A percentile compares a stretch with the other conserved stretches of the same genome.
phyloP scores from a whole-genome alignment of 176 grass and related monocot genomes.

The Avena insularis region DNA sequence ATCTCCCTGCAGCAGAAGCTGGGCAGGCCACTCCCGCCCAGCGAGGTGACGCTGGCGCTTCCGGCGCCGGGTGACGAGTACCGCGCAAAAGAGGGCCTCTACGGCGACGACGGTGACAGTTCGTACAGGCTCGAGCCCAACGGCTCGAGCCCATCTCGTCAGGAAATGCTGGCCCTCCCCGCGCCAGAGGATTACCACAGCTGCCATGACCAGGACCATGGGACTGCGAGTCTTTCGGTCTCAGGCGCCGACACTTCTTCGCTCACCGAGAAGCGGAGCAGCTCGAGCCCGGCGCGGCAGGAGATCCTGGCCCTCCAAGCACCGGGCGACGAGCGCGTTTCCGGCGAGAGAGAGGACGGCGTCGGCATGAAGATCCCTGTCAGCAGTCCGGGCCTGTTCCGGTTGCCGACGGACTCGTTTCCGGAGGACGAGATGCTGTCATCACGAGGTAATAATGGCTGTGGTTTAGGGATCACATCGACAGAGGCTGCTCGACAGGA shows the following conservation, averaged over 20 bases:
- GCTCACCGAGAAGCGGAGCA: background rate
- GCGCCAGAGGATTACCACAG: conserved; percentile 29
- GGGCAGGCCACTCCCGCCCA: conserved; percentile 47
- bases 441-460: background rate
- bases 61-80: conserved; percentile 43
- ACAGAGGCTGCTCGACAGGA: background rate
- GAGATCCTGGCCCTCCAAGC: conserved; percentile 54
- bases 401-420: conserved; percentile 74
- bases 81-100: conserved; percentile 16
- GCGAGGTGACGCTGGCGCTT: conserved; percentile 56
- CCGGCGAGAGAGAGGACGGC: conserved; percentile 27
- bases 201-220: background rate
- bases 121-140: conserved; percentile 35
- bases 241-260: background rate
- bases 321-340: background rate
- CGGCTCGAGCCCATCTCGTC: conserved; percentile 33
- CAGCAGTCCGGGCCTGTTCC: conserved; percentile 62
- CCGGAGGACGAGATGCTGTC: conserved; percentile 36
- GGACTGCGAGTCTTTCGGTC: background rate
- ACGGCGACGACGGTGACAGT: background rate
- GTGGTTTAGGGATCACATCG: conserved; percentile 12
- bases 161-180: conserved; percentile 55
- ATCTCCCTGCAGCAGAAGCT: conserved; percentile 66
- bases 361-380: conserved; percentile 55
- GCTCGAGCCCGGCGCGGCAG: conserved; percentile 10